Percentiles rank a stretch among this genome's conserved stretches.
Evolutionary conservation across 805 yeast genomes (phyloP).

Genomic region (Alloascoidea africana): DNA sequence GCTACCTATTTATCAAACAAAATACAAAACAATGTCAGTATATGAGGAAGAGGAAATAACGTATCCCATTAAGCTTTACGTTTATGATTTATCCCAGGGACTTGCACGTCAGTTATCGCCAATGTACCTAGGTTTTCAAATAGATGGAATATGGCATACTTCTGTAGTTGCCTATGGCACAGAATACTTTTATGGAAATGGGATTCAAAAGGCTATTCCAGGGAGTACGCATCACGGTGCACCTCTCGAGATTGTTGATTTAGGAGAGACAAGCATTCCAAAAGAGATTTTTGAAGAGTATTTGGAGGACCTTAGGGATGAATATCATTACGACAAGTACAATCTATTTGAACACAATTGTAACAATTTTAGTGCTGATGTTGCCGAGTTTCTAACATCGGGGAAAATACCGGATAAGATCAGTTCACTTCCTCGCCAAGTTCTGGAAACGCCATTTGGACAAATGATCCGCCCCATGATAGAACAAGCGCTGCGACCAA

Average conservation of each 20-base stretch:
- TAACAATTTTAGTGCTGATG: slow-evolving; percentile 48
- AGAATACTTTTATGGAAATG: slow-evolving; percentile 47
- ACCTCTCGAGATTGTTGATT: slow-evolving; percentile 35
- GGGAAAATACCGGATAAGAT: slow-evolving; percentile 38
- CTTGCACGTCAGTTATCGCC: slow-evolving; percentile 37
- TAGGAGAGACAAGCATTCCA: slow-evolving; percentile 38
- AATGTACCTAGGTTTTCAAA: slow-evolving; percentile 31
- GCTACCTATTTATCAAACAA: no score
- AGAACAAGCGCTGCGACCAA: slow-evolving; percentile 11
- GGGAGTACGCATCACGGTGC: slow-evolving; percentile 45
- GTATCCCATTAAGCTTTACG: slow-evolving; percentile 34
- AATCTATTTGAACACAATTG: slow-evolving; percentile 51
- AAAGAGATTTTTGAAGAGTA: slow-evolving; percentile 38
- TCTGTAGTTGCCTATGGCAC: slow-evolving; percentile 35
- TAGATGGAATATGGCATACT: slow-evolving; percentile 59
- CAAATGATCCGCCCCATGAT: slow-evolving; percentile 26
- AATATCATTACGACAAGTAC: slow-evolving; percentile 31
- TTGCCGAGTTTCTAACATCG: slow-evolving; percentile 43
- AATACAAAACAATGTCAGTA: slow-evolving; percentile 2
- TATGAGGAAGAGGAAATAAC: slow-evolving; percentile 10
- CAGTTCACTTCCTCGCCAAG: slow-evolving; percentile 34
- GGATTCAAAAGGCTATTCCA: slow-evolving; percentile 31
- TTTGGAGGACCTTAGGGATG: slow-evolving; percentile 30
- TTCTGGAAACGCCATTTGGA: slow-evolving; percentile 34
- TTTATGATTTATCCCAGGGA: slow-evolving; percentile 51